Base-by-base conservation (phyloP, 352 stramenopile species). In the Globisporangium carolinianum region DNA sequence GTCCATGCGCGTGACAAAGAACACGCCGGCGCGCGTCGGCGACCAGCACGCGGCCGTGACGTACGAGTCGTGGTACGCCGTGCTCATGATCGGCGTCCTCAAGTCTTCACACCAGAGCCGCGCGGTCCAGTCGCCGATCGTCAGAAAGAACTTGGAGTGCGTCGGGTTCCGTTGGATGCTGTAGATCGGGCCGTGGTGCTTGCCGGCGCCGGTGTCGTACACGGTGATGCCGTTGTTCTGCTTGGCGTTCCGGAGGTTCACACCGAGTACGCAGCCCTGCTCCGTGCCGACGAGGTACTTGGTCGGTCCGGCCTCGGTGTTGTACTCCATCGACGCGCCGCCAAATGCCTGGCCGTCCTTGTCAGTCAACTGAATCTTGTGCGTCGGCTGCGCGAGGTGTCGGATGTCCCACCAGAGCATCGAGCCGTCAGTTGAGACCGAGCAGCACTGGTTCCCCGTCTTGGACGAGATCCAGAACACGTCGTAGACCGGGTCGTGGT, bases 111-210 rank as follows among this genome's bases (percentile, higher is more conserved):
- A 96, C 96, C 96, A 99, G 54, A 99, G 84, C 32, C 89, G 79
- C 50, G 96, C 94, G 12, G 94, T 98, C 96, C 96, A 99, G 73
- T 98, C 96, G 15, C 96, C 96, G 36, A 98, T 91, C 11, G 94
- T 98, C 73, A 98, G 87, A 74, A 98, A 99, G 64, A 97, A 99
- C 67, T 98, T 98, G 72, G 95, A 97, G 67, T 98, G 91, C n/a
- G 85, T 96, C 41, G 96, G 96, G 65, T 99, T 99, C 32, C 96
- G 84, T 70, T 98, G 91, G 67, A 98, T 98, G 45, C 79, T 87
- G 64, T 94, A 97, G 64, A 98, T 98, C 42, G 95, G 91, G 0
- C 94, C 96, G 64, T 98, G 94, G 70, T 98, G 96, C 65, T 98
- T 98, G 39, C 95, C 95, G 11, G 91, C 67, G 43, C 85, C 89